Evolutionary conservation across 2,329 filamentous ascomycete genomes (phyloP).

Genomic region (Arthrobotrys musiformis): DNA sequence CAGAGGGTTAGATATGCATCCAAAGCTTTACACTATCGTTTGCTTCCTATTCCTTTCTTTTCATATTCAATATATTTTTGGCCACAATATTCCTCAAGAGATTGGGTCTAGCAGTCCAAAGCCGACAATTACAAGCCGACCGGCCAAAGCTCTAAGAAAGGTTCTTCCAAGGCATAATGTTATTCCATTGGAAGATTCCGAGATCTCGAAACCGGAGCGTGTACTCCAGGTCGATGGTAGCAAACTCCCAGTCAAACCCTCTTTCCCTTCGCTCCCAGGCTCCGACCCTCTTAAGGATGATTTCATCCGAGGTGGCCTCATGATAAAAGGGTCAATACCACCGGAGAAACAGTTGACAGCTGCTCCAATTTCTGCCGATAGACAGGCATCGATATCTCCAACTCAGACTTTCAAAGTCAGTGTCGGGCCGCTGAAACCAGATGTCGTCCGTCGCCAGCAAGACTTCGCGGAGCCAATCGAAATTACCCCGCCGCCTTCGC

Average conservation of each 20-base stretch:
- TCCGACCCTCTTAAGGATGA: background rate
- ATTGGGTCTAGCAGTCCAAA: too few species aligned
- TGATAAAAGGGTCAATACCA: background rate
- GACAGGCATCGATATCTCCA: background rate
- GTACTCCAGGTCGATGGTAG: background rate
- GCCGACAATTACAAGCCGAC: too few species aligned
- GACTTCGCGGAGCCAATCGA: background rate
- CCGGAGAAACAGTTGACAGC: background rate
- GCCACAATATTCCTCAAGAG: too few species aligned
- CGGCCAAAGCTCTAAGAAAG: background rate
- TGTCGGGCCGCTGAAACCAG: background rate
- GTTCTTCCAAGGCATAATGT: background rate
- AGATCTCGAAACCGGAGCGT: background rate
- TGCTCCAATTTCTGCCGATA: background rate
- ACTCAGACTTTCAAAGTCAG: background rate
- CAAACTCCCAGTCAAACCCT: background rate
- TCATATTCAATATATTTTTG: too few species aligned
- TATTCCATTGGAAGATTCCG: background rate
- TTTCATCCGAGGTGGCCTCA: background rate
- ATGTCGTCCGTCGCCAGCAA: background rate
- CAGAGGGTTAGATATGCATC: too few species aligned
- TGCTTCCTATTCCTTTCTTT: background rate
- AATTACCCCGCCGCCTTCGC: background rate
- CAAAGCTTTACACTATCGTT: background rate
- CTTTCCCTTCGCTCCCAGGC: background rate